A percentile compares a stretch with the other conserved stretches of the same genome.
Conservation (phyloP, 1,284 basidiomycete genomes). For the Fomes fomentarius region DNA sequence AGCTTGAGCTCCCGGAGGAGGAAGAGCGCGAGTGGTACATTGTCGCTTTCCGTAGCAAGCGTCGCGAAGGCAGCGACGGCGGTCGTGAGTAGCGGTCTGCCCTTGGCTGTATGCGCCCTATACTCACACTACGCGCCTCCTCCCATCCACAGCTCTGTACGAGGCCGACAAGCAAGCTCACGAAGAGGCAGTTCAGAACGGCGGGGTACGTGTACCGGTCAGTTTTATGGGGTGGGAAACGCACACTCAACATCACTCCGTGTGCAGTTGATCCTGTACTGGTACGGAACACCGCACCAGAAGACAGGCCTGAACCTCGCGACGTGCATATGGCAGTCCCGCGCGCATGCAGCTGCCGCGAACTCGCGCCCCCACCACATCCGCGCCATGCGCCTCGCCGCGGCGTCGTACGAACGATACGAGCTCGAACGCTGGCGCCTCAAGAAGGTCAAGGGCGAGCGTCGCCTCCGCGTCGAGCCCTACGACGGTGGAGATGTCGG, state of each 20-base stretch:
- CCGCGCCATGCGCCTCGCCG: slow-evolving; percentile 81
- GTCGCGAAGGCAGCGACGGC: slow-evolving; percentile 71
- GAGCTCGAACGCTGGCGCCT: slow-evolving; percentile 77
- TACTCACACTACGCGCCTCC: too few species aligned
- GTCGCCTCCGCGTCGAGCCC: slow-evolving; percentile 54
- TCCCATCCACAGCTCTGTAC: slow-evolving; percentile 79
- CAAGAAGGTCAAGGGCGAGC: slow-evolving; percentile 63
- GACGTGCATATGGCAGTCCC: slow-evolving; percentile 94
- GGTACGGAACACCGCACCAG: slow-evolving; percentile 87
- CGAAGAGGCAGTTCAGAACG: slow-evolving; percentile 87
- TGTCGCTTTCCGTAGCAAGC: slow-evolving; percentile 85
- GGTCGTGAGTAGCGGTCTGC: slow-evolving; percentile 50
- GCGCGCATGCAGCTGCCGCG: slow-evolving; percentile 79
- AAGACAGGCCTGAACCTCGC: slow-evolving; percentile 83
- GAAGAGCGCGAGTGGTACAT: slow-evolving; percentile 88
- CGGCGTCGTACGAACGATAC: slow-evolving; percentile 79
- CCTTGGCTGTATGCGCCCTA: slow-evolving; percentile 3
- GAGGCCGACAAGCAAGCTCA: slow-evolving; percentile 86
- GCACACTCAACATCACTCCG: neutral
- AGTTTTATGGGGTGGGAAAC: too few species aligned
- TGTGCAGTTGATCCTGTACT: slow-evolving; percentile 76
- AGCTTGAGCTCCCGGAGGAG: slow-evolving; percentile 65
- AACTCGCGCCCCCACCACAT: slow-evolving; percentile 81
- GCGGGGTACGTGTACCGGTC: slow-evolving; percentile 60
- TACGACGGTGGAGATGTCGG: slow-evolving; percentile 74